Evolutionary conservation across 257 asterid species (phyloP).

Genomic region (Eucommia ulmoides): DNA sequence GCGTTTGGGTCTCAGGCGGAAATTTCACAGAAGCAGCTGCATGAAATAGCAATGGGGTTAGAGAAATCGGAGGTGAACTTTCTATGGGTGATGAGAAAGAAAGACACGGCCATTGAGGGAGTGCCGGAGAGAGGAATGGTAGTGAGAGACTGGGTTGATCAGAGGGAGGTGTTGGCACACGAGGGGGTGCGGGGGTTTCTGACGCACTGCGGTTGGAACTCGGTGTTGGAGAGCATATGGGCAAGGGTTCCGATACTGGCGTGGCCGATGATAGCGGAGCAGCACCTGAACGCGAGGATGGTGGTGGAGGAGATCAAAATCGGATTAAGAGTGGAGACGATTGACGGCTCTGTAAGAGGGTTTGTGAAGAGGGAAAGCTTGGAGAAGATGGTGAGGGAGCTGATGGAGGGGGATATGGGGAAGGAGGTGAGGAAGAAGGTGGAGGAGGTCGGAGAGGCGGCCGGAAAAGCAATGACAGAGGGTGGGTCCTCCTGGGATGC

Average conservation of each 20-base stretch:
- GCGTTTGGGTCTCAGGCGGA: conserved; percentile 77
- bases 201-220: conserved; percentile 78
- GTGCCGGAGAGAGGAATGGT: conserved; percentile 35
- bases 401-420: conserved; percentile 54
- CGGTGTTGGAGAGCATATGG: conserved; percentile 56
- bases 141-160: conserved; percentile 68
- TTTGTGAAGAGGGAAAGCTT: conserved; percentile 39
- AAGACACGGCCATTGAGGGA: conserved; percentile 17
- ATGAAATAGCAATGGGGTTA: conserved; percentile 40
- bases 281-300: conserved; percentile 43
- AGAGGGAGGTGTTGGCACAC: conserved; percentile 41
- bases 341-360: conserved; percentile 35
- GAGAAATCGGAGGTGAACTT: conserved; percentile 32
- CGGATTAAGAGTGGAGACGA: conserved; percentile 28
- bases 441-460: conserved; percentile 25
- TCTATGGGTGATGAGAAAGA: conserved; percentile 46
- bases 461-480: conserved; percentile 30
- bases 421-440: conserved; percentile 24
- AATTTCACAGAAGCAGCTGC: conserved; percentile 27
- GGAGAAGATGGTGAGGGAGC: conserved; percentile 24
- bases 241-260: conserved; percentile 60
- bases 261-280: conserved; percentile 89
- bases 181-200: conserved; percentile 37
- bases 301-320: conserved; percentile 52
- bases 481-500: conserved; percentile 62